Evolutionary conservation across 805 yeast genomes (phyloP).

Genomic region (Spathaspora gorwiae): DNA sequence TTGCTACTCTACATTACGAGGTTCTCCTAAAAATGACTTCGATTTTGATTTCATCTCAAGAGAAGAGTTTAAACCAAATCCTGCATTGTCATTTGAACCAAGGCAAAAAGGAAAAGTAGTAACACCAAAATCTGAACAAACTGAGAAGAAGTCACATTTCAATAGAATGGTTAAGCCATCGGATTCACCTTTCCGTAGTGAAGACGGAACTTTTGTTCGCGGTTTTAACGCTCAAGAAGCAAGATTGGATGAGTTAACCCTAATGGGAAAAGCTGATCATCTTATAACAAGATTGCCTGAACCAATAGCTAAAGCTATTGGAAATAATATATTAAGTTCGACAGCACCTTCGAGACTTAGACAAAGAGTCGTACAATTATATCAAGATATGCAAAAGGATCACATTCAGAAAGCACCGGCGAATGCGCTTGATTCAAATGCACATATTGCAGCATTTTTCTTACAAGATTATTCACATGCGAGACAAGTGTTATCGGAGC

Average conservation of each 20-base stretch:
- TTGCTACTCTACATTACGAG: neutral
- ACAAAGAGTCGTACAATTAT: slow-evolving; percentile 55
- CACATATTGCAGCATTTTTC: slow-evolving; percentile 76
- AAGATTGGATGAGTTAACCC: slow-evolving; percentile 55
- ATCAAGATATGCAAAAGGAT: slow-evolving; percentile 45
- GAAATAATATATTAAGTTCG: slow-evolving; percentile 57
- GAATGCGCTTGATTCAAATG: slow-evolving; percentile 56
- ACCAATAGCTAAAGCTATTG: slow-evolving; percentile 52
- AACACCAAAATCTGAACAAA: neutral
- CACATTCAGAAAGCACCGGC: slow-evolving; percentile 50
- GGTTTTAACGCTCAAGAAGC: slow-evolving; percentile 48
- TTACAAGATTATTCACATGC: slow-evolving; percentile 75
- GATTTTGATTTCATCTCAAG: neutral
- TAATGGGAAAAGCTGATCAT: slow-evolving; percentile 51
- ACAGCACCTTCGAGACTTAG: slow-evolving; percentile 62
- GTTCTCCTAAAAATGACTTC: neutral
- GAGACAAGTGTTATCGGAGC: slow-evolving; percentile 61
- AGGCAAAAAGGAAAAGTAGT: neutral
- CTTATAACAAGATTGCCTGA: slow-evolving; percentile 53
- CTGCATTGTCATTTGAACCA: neutral
- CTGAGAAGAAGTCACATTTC: neutral
- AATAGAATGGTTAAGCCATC: neutral
- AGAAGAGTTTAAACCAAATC: neutral
- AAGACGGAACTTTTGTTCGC: slow-evolving; percentile 37
- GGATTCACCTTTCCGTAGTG: slow-evolving; percentile 33